Conservation (phyloP, 768 basidiomycete genomes). For the Dentipellis sp. region DNA sequence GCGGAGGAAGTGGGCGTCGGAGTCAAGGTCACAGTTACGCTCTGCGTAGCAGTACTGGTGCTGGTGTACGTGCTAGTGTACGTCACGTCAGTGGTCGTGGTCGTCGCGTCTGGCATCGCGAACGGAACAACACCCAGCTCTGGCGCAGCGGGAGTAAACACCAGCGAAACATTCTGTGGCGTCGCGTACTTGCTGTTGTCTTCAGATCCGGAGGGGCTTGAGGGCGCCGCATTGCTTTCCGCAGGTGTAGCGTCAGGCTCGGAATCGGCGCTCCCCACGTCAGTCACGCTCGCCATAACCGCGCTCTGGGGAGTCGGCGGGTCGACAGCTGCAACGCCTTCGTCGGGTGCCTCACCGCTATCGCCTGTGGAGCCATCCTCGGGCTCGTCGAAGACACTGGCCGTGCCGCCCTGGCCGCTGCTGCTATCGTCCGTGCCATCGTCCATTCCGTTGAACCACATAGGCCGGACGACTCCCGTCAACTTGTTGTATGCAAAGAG, state of each 20-base stretch:
- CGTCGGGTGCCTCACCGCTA: background rate
- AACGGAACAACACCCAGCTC: constrained; percentile 16
- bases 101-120: background rate
- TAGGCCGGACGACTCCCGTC: constrained; percentile 44
- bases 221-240: background rate
- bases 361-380: constrained; percentile 10
- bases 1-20: background rate
- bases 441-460: constrained; percentile 29
- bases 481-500: constrained; percentile 44
- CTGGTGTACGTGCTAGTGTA: background rate
- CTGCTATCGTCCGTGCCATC: constrained; percentile 18
- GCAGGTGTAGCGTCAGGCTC: background rate
- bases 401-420: constrained; percentile 5
- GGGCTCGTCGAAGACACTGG: constrained; percentile 1
- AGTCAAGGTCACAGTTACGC: background rate
- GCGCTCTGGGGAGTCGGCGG: constrained; percentile 5
- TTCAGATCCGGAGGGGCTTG: constrained; percentile 9
- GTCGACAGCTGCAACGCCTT: constrained; percentile 2
- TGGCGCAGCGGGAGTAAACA: constrained; percentile 35
- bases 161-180: constrained; percentile 40
- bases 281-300: constrained; percentile 5
- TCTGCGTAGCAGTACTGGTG: constrained; percentile 2
- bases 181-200: constrained; percentile 8
- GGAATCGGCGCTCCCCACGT: background rate
- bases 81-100: background rate